Evolutionary conservation across 257 asterid genomes (phyloP).

Genomic region (Lavandula angustifolia): DNA sequence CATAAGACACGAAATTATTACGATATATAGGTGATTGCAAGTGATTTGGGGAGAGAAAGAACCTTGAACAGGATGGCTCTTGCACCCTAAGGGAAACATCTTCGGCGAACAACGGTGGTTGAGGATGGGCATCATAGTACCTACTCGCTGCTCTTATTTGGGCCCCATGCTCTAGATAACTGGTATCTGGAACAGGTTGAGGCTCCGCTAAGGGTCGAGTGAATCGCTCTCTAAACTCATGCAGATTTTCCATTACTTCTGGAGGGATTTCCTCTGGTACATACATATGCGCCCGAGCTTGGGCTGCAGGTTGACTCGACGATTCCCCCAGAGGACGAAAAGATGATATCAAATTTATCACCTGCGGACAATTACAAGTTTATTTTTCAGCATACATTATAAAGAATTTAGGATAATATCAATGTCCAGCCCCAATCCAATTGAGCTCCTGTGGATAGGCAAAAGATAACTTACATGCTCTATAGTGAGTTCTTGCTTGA

Average conservation of each 20-base stretch:
- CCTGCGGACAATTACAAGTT: constrained; percentile 41
- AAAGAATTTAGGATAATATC: constrained; percentile 15
- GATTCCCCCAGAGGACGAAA: constrained; percentile 50
- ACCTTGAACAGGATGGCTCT: constrained; percentile 48
- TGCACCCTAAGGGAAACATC: constrained; percentile 30
- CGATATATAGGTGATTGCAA: neutral
- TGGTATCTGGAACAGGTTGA: constrained; percentile 29
- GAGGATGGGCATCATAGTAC: constrained; percentile 35
- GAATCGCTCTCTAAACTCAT: constrained; percentile 26
- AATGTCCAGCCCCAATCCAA: constrained; percentile 9
- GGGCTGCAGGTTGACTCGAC: constrained; percentile 32
- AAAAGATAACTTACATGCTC: constrained; percentile 51
- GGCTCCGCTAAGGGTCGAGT: constrained; percentile 28
- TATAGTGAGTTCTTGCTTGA: constrained; percentile 66
- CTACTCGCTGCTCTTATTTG: constrained; percentile 34
- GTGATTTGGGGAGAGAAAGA: constrained; percentile 21
- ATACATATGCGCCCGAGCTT: constrained; percentile 31
- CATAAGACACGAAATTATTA: neutral
- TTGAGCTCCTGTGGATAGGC: constrained; percentile 11
- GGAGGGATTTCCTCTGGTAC: constrained; percentile 33
- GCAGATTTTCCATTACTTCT: constrained; percentile 33
- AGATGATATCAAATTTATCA: constrained; percentile 47
- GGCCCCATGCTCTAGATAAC: constrained; percentile 36
- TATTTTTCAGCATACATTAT: constrained; percentile 9
- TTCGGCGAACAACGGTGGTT: constrained; percentile 25